These are phyloP conservation scores for Funneliformis caledonium DNA, from an alignment of 371 early-diverging fungal genomes.

Conservation along the genomic window DNA sequence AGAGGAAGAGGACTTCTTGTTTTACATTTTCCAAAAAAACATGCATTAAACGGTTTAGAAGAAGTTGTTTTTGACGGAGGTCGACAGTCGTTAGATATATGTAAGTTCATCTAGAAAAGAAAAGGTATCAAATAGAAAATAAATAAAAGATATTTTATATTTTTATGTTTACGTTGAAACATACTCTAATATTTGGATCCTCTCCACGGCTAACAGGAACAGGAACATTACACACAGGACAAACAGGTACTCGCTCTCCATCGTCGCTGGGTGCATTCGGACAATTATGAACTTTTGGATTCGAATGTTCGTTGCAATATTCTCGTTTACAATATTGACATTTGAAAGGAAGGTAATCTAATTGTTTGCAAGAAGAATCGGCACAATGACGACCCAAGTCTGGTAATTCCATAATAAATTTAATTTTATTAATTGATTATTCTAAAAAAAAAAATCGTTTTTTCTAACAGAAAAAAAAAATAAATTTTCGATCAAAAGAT, in stretches of 20 bases:
- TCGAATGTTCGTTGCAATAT: constrained; percentile 61
- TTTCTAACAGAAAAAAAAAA: too few species aligned
- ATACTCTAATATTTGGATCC: constrained; percentile 65
- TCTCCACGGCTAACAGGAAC: constrained; percentile 67
- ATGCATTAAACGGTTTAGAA: constrained; percentile 59
- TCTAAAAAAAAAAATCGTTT: too few species aligned
- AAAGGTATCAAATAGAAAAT: neutral
- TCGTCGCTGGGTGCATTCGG: constrained; percentile 56
- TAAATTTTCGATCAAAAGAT: too few species aligned
- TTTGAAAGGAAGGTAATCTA: constrained; percentile 41
- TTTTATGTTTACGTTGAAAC: neutral
- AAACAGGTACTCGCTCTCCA: constrained; percentile 61
- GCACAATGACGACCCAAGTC: constrained; percentile 35
- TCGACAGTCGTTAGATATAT: constrained; percentile 65
- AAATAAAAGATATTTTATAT: neutral
- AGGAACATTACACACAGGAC: constrained; percentile 66
- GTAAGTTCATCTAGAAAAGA: constrained; percentile 56
- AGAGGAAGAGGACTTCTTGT: constrained; percentile 62
- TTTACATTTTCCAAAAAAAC: constrained; percentile 58
- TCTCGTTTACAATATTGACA: constrained; percentile 40
- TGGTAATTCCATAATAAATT: constrained; percentile 11
- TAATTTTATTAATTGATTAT: too few species aligned
- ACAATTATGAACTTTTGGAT: constrained; percentile 60
- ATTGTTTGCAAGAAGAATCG: constrained; percentile 13
- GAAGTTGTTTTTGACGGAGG: constrained; percentile 50